Conservation (phyloP, 352 stramenopile species). For the Pythium apleroticum region DNA sequence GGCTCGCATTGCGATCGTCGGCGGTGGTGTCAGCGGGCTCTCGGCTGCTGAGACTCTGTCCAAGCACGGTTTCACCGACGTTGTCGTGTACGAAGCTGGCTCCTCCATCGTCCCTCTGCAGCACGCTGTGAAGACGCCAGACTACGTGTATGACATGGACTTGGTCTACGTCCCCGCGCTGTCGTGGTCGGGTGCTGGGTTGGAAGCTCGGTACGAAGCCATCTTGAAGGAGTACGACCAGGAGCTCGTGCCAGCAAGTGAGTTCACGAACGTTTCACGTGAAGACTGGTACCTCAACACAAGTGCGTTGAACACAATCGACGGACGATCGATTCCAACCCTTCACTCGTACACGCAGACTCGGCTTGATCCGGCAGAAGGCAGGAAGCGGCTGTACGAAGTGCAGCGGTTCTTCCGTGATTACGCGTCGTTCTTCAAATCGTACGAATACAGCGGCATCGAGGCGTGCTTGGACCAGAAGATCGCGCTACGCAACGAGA, state of each 20-base stretch:
- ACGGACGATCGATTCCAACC: background rate
- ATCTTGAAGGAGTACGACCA: slow-evolving; percentile 9
- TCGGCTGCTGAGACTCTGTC: slow-evolving; percentile 11
- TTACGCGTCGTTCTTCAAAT: background rate
- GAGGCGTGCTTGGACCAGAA: background rate
- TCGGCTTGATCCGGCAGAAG: background rate
- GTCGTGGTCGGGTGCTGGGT: slow-evolving; percentile 1
- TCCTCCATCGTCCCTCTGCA: slow-evolving; percentile 7
- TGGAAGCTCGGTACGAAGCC: slow-evolving; percentile 2
- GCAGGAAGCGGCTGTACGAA: background rate
- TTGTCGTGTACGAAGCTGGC: slow-evolving; percentile 17
- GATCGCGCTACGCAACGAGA: slow-evolving; percentile 2
- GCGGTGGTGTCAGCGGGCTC: slow-evolving; percentile 13
- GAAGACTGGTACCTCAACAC: slow-evolving; percentile 7
- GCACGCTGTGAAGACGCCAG: slow-evolving; percentile 4
- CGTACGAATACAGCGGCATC: slow-evolving; percentile 10
- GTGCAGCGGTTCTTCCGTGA: slow-evolving; percentile 10
- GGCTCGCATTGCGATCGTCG: slow-evolving; percentile 20
- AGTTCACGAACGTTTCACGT: slow-evolving; percentile 6
- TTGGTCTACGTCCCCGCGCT: slow-evolving; percentile 15
- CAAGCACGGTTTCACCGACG: slow-evolving; percentile 19
- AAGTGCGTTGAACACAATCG: background rate
- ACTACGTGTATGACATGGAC: slow-evolving; percentile 12
- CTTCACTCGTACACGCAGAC: slow-evolving; percentile 1
- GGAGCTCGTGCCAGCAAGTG: slow-evolving; percentile 6